Base-by-base conservation (phyloP, 2,329 filamentous ascomycete species). In the Aspergillus texensis region DNA sequence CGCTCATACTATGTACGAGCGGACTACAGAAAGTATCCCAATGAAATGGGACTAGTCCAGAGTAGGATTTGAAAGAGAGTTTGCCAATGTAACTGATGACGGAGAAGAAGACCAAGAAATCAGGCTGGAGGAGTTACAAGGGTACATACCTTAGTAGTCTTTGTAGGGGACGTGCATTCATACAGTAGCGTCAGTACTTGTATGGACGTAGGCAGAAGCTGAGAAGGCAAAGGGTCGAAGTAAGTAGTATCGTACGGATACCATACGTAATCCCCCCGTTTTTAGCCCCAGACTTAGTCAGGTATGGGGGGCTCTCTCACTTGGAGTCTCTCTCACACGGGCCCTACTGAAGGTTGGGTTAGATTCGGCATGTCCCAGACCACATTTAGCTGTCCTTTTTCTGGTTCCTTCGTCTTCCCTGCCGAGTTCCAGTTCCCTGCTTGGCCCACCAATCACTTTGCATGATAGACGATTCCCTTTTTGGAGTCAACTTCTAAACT, bases 301-400 rank as follows among this genome's bases (percentile, higher is more conserved):
- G 52, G 34, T 55, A 55, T 55, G 52, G 52, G 32, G 32, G 52
- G 52, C 52, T 55, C 52, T 55, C 32, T n/a, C 16, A 36, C 34
- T 36, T 28, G 26, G 34, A 12, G 34, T 36, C 12, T 36, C 54
- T 61, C 58, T 57, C 61, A 65, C 63, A 64, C 59, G 52, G 65
- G 65, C 62, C 62, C 57, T 65, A 58, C 58, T 62, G 34, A 58
- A 60, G 64, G 62, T 62, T 63, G 63, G 58, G 53, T 58, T 65
- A 63, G 61, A 63, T 63, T 63, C 65, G 61, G 63, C 61, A 56
- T 65, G 58, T 67, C 60, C 65, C 64, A 62, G 59, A 55, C 55
- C 52, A 55, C n/a, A 11, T 39, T 5, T 55, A 8, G 52, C 21
- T 36, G 52, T 39, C 30, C 14, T 24, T 57, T 61, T 60, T 55